Evolutionary conservation across 1,139 yeast genomes (phyloP).

Genomic region (Geotrichum australiense): DNA sequence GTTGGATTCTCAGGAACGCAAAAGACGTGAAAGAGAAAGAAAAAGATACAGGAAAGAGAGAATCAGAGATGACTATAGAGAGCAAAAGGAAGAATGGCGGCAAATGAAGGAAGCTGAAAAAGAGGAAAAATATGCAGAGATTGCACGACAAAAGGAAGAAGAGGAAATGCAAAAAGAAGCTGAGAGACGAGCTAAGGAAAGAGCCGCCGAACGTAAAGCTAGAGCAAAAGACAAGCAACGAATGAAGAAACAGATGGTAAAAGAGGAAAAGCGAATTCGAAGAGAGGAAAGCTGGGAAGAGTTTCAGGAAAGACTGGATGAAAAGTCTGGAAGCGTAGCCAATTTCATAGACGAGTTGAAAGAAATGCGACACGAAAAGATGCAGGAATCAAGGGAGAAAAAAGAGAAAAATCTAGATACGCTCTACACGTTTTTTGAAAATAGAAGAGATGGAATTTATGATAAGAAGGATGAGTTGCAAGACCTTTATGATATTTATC

Average conservation of each 20-base stretch:
- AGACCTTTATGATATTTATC: slow-evolving; percentile 8
- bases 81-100: neutral
- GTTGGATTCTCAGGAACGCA: neutral
- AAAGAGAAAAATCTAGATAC: slow-evolving; percentile 3
- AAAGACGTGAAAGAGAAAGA: slow-evolving; percentile 7
- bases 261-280: neutral
- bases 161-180: slow-evolving; percentile 5
- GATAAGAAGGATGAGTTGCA: slow-evolving; percentile 4
- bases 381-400: neutral
- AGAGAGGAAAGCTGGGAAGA: neutral
- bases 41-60: slow-evolving; percentile 5
- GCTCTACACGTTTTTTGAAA: neutral
- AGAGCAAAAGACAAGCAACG: slow-evolving; percentile 6
- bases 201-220: slow-evolving; percentile 3
- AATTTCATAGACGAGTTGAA: neutral
- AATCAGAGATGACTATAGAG: neutral
- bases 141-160: slow-evolving; percentile 9
- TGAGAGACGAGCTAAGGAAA: slow-evolving; percentile 4
- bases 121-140: slow-evolving; percentile 11
- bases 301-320: slow-evolving; percentile 1
- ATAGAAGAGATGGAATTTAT: slow-evolving; percentile 1
- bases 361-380: neutral
- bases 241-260: neutral
- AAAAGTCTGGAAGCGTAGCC: neutral
- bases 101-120: slow-evolving; percentile 1